These are phyloP conservation scores for Beauveria sp. DNA, from an alignment of 2,329 filamentous ascomycete genomes.

Conservation along the genomic window DNA sequence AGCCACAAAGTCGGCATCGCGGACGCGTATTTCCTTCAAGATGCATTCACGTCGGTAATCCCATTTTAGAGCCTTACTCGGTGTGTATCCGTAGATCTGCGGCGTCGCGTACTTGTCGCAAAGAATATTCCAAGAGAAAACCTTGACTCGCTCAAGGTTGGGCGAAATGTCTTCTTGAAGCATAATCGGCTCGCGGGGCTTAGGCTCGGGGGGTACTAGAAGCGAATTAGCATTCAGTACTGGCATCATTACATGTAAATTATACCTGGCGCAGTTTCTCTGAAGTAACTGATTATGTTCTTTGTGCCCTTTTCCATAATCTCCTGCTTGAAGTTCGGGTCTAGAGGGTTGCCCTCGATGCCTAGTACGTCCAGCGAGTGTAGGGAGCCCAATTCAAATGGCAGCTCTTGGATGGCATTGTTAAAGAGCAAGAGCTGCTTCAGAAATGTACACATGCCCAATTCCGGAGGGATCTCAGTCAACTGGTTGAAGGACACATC, in stretches of 20 bases:
- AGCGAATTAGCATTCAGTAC: slow-evolving; percentile 16
- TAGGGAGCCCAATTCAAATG: slow-evolving; percentile 80
- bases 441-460: slow-evolving; percentile 94
- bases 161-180: slow-evolving; percentile 59
- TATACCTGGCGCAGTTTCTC: slow-evolving; percentile 79
- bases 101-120: slow-evolving; percentile 89
- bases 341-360: slow-evolving; percentile 83
- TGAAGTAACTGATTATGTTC: slow-evolving; percentile 72
- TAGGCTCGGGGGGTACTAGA: slow-evolving; percentile 68
- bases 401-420: slow-evolving; percentile 76
- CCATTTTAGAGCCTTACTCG: slow-evolving; percentile 75
- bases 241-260: slow-evolving; percentile 12
- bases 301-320: slow-evolving; percentile 84
- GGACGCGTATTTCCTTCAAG: slow-evolving; percentile 68
- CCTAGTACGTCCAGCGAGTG: slow-evolving; percentile 84
- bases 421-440: slow-evolving; percentile 83
- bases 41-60: slow-evolving; percentile 79
- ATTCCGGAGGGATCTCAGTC: slow-evolving; percentile 72
- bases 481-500: slow-evolving; percentile 88
- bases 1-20: slow-evolving; percentile 83
- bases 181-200: slow-evolving; percentile 69
- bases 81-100: slow-evolving; percentile 82
- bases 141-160: slow-evolving; percentile 64
- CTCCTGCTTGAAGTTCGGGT: slow-evolving; percentile 67
- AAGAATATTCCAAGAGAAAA: slow-evolving; percentile 91